A percentile compares a stretch with the other conserved stretches of the same genome.
Conservation (phyloP, 129 eudicot genomes). For the Tanacetum coccineum region DNA sequence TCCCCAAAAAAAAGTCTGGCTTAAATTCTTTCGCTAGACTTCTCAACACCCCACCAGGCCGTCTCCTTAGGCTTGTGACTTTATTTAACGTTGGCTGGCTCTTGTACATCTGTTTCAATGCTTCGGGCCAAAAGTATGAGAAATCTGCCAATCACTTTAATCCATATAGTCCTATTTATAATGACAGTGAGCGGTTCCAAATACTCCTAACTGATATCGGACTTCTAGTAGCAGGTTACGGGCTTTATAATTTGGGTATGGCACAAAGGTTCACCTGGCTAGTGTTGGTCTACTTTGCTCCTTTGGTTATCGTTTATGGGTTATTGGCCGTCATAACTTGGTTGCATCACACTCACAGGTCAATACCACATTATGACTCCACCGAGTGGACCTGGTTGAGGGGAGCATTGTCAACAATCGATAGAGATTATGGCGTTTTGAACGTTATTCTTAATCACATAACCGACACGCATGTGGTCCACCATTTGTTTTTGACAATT, state of each 20-base stretch:
- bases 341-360: no score
- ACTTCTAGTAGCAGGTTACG: not conserved
- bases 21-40: not conserved
- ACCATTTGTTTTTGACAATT: not conserved
- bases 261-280: no score
- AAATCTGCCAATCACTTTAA: not conserved
- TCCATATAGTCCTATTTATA: no score
- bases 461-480: not conserved
- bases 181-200: not conserved
- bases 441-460: not conserved
- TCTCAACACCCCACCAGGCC: not conserved
- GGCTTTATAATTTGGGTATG: not conserved
- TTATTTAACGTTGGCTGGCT: not conserved
- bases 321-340: no score
- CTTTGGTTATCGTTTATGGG: no score
- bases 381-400: not conserved
- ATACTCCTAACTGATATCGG: not conserved
- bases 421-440: not conserved
- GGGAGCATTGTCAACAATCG: conserved; percentile 1
- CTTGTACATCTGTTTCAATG: not conserved
- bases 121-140: not conserved
- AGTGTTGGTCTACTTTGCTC: no score
- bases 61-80: not conserved
- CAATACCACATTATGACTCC: no score
- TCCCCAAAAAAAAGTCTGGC: no score